Conservation (phyloP, 768 basidiomycete species). For the Leccinum truebloodii region DNA sequence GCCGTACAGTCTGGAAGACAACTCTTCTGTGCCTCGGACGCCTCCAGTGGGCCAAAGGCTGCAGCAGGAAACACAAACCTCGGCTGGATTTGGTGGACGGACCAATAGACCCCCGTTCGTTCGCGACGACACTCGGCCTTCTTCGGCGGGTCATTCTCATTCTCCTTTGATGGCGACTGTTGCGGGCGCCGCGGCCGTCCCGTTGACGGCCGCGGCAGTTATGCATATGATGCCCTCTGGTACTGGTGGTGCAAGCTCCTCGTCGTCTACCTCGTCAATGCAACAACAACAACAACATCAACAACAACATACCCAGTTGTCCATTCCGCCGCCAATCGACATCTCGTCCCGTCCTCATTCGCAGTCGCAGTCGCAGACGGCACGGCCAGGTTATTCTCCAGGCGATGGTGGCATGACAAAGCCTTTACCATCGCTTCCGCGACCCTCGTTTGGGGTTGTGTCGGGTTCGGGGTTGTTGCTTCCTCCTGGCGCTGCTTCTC, state of each 20-base stretch:
- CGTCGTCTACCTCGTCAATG: not conserved
- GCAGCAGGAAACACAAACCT: not conserved
- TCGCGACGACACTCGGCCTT: conserved; percentile 6
- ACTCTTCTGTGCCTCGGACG: not conserved
- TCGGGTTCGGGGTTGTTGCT: not conserved
- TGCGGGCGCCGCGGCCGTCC: not conserved
- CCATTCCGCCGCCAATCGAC: conserved; percentile 14
- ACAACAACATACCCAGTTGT: not conserved
- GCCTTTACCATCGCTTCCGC: not conserved
- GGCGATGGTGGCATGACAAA: not conserved
- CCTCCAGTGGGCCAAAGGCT: not conserved
- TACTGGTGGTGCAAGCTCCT: not conserved
- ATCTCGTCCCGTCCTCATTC: conserved; percentile 15
- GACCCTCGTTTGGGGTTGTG: not conserved
- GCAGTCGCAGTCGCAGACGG: not conserved
- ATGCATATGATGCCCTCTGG: not conserved
- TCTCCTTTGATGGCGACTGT: conserved; percentile 5
- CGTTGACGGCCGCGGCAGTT: not conserved
- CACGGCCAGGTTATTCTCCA: not conserved
- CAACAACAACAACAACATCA: not conserved
- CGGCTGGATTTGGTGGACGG: not conserved
- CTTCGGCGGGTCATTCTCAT: conserved; percentile 2
- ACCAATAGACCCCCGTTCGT: not conserved
- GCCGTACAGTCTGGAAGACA: conserved; percentile 61
- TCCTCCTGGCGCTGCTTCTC: not conserved